phyloP scores from a whole-genome alignment of 306 rosid genomes.

The Betula pendula region DNA sequence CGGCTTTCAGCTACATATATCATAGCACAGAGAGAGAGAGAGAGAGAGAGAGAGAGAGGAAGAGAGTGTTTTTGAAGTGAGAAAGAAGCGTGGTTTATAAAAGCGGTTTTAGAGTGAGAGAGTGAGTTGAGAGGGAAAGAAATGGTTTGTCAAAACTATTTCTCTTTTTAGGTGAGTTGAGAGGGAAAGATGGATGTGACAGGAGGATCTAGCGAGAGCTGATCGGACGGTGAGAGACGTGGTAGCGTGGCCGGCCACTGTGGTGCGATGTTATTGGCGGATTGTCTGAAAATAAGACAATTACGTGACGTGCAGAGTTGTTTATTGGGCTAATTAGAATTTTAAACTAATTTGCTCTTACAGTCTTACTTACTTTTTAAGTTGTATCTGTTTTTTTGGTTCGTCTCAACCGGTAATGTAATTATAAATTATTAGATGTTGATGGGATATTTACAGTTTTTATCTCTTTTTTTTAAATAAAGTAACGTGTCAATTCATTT shows the following conservation, averaged over 20 bases:
- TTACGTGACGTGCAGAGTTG: slow-evolving; percentile 21
- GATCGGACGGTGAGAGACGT: slow-evolving; percentile 48
- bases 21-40: too few species aligned
- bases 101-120: not conserved
- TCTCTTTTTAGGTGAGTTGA: slow-evolving; percentile 19
- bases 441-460: too few species aligned
- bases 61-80: not conserved
- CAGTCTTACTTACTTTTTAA: too few species aligned
- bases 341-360: too few species aligned
- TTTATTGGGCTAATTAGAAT: too few species aligned
- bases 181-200: slow-evolving; percentile 22
- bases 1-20: not conserved
- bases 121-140: not conserved
- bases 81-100: not conserved
- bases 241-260: slow-evolving; percentile 42
- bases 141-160: not conserved
- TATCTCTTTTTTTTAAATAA: too few species aligned
- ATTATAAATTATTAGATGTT: too few species aligned
- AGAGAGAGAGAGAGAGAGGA: too few species aligned
- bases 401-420: too few species aligned
- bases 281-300: slow-evolving; percentile 36
- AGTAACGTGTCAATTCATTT: too few species aligned
- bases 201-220: slow-evolving; percentile 19
- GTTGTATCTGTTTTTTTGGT: not conserved
- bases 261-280: slow-evolving; percentile 34